These are phyloP conservation scores for Alloteropsis semialata DNA, from an alignment of 176 grass and related monocot species.

Conservation along the genomic window DNA sequence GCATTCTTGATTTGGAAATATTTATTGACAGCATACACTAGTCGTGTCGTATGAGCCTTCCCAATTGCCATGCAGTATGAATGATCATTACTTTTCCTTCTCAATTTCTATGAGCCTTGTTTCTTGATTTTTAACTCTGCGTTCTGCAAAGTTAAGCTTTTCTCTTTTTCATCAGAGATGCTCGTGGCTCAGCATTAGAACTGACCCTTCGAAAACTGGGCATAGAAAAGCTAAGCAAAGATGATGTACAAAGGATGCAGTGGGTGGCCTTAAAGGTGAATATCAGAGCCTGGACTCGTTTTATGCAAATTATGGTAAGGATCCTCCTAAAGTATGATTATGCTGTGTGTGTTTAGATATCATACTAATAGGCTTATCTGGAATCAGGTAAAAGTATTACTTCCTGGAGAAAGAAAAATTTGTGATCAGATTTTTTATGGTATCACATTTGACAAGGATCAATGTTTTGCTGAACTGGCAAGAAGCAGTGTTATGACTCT, in stretches of 20 bases:
- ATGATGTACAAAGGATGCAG: slow-evolving; percentile 84
- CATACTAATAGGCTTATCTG: slow-evolving; percentile 19
- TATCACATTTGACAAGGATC: slow-evolving; percentile 59
- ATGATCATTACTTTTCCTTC: slow-evolving; percentile 10
- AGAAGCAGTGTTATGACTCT: slow-evolving; percentile 66
- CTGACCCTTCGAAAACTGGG: slow-evolving; percentile 75
- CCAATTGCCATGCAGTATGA: slow-evolving; percentile 10
- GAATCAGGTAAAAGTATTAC: slow-evolving; percentile 75
- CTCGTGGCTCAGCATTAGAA: slow-evolving; percentile 62
- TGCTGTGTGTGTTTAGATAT: neutral
- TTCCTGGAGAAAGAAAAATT: slow-evolving; percentile 75
- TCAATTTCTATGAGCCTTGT: neutral
- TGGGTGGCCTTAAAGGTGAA: slow-evolving; percentile 73
- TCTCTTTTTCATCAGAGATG: slow-evolving; percentile 53
- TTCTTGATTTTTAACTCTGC: slow-evolving; percentile 18
- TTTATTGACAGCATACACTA: neutral
- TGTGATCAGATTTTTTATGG: slow-evolving; percentile 81
- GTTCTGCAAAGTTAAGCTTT: neutral
- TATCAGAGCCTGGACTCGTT: slow-evolving; percentile 82
- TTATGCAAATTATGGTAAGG: slow-evolving; percentile 81
- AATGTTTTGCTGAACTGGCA: slow-evolving; percentile 79
- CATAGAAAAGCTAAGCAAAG: slow-evolving; percentile 81
- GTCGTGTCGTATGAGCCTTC: neutral
- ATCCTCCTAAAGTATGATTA: slow-evolving; percentile 3
- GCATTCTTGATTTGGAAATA: slow-evolving; percentile 21